Evolutionary conservation across 1,284 basidiomycete species (phyloP).

Genomic region (Sporisorium reilianum): DNA sequence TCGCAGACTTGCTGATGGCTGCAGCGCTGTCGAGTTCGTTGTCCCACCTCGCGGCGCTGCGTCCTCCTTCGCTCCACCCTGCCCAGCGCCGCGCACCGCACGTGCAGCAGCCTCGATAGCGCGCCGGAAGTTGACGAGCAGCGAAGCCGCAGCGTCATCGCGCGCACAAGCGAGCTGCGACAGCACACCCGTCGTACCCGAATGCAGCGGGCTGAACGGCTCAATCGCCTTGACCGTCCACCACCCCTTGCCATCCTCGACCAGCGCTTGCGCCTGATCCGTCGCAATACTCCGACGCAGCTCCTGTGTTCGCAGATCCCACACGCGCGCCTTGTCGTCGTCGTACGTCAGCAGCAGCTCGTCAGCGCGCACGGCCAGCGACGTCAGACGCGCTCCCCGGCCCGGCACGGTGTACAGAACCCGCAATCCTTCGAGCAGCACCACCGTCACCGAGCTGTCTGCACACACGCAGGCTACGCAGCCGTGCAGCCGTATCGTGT

Average conservation of each 20-base stretch:
- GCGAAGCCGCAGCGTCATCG: constrained; percentile 27
- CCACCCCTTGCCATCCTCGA: constrained; percentile 72
- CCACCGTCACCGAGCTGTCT: constrained; percentile 84
- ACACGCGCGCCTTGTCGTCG: constrained; percentile 82
- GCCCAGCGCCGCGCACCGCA: constrained; percentile 20
- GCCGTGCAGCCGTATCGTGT: constrained; percentile 76
- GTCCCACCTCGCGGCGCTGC: constrained; percentile 2
- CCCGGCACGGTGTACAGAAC: constrained; percentile 85
- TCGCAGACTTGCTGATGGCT: constrained; percentile 12
- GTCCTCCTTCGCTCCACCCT: constrained; percentile 5
- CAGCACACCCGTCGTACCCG: constrained; percentile 52
- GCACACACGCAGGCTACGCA: constrained; percentile 80
- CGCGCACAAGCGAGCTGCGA: constrained; percentile 48
- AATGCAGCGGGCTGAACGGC: constrained; percentile 32
- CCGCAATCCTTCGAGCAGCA: constrained; percentile 77
- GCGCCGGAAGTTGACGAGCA: constrained; percentile 61
- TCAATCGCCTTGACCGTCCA: constrained; percentile 45
- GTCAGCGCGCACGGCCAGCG: constrained; percentile 77
- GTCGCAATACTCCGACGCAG: constrained; percentile 84
- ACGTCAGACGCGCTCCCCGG: constrained; percentile 73
- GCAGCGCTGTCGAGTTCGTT: constrained; percentile 1
- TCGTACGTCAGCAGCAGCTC: constrained; percentile 83
- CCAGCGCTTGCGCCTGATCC: constrained; percentile 81
- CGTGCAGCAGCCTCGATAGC: constrained; percentile 61
- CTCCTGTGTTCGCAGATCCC: constrained; percentile 87